Evolutionary conservation across 192 early-diverging fungal species (phyloP).

Genomic region (Chytriomyces sp.): DNA sequence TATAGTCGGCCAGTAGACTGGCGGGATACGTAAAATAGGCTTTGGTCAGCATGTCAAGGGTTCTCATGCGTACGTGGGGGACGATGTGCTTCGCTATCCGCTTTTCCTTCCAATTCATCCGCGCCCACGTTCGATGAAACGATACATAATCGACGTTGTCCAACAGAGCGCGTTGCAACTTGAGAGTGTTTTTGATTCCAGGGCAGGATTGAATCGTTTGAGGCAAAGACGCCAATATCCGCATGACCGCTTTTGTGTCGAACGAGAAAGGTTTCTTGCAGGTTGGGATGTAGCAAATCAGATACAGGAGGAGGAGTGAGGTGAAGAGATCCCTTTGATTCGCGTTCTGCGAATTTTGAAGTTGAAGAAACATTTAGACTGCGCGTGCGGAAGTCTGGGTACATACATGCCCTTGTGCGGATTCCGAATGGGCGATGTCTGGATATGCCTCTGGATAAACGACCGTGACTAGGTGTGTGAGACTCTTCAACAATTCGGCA

Average conservation of each 20-base stretch:
- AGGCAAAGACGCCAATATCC: neutral
- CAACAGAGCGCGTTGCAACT: neutral
- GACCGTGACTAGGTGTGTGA: constrained; percentile 26
- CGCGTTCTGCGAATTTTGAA: no score
- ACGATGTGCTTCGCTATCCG: neutral
- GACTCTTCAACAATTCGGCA: constrained; percentile 44
- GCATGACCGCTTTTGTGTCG: neutral
- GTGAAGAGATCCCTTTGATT: no score
- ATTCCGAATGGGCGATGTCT: neutral
- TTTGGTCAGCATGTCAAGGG: neutral
- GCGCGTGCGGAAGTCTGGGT: no score
- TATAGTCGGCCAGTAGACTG: neutral
- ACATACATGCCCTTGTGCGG: no score
- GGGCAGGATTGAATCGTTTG: neutral
- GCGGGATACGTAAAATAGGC: neutral
- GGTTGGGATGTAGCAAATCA: neutral
- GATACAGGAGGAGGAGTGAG: neutral
- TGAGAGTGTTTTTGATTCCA: neutral
- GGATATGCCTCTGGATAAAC: constrained; percentile 28
- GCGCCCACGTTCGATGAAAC: neutral
- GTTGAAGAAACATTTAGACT: no score
- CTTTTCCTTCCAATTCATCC: neutral
- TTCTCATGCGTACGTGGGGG: neutral
- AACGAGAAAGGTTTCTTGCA: neutral
- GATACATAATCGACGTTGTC: neutral